Evolutionary conservation across 331 rosid species (phyloP), one percentile per base, ranked within the genome.

Genomic region (Telfairia occidentalis): DNA sequence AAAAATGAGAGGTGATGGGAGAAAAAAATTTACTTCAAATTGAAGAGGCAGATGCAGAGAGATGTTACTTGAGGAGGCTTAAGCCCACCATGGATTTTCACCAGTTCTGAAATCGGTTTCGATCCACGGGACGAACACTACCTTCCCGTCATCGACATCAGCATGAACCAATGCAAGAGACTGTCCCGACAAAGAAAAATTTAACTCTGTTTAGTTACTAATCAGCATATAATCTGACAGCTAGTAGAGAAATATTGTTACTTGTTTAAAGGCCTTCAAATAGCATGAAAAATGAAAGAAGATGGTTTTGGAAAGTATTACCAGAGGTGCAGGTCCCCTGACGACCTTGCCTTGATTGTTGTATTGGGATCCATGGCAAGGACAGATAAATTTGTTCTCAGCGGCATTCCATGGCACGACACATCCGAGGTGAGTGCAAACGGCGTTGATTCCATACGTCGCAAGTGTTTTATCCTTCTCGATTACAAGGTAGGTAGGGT

Each of bases 321-420:
- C 99, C 92, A 95, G 76, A 35, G 99, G 99, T 40, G 99, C 97
- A 69, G 97, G 99, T 81, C 99, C 99, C 81, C 99, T 85, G 30
- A 95, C 97, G 78, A 95, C 99, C 73, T 77, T 86, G 75, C 99
- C 99, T 84, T 90, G 97, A 43, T 90, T 80, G 57, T 87, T 92
- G 96, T 92, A 92, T 74, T 86, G 99, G 76, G 97, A 95, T 73
- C 99, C 99, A 84, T 95, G 99, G 89, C 99, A 95, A 0, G 99
- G 99, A 82, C 99, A 95, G 55, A 95, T 77, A 89, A 92, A 95
- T 84, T 95, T 92, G 34, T 95, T 90, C 84, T 90, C 97, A 0
- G 96, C 96, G 9, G 26, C 0, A 82, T 95, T 95, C 79, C 85
- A 95, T 15, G 99, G 99, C 83, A 95, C 99, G 0, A 95, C 99